A percentile compares a stretch with the other conserved stretches of the same genome.
Conservation (phyloP, 2,329 filamentous ascomycete genomes). For the Stagonosporopsis rhizophila region DNA sequence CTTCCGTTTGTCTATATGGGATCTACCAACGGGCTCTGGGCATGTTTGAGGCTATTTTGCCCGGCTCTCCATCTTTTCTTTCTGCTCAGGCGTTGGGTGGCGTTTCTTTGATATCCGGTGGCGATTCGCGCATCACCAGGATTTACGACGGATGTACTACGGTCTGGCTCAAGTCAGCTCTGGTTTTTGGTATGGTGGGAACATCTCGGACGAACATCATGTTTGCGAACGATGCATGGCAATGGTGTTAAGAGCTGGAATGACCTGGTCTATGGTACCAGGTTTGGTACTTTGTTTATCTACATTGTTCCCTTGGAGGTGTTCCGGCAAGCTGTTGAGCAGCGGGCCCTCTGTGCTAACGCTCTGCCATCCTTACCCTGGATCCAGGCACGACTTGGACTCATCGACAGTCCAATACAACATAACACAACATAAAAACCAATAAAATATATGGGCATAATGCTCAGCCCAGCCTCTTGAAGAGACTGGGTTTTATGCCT, state of each 20-base stretch:
- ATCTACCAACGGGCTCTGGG: conserved; percentile 6
- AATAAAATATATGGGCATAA: conserved; percentile 46
- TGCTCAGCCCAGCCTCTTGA: conserved; percentile 31
- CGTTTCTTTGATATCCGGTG: conserved; percentile 13
- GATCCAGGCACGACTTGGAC: conserved; percentile 36
- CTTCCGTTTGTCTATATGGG: conserved; percentile 32
- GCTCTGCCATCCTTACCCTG: conserved; percentile 19
- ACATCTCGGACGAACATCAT: conserved; percentile 8
- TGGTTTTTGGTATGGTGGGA: conserved; percentile 8
- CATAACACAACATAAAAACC: conserved; percentile 29
- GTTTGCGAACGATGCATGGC: conserved; percentile 15
- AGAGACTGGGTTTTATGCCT: conserved; percentile 40
- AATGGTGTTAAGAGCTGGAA: conserved; percentile 19
- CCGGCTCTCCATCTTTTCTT: conserved; percentile 28
- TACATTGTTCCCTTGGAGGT: conserved; percentile 13
- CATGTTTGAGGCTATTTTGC: conserved; percentile 22
- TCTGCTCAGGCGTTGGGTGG: conserved; percentile 27
- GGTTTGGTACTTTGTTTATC: conserved; percentile 23
- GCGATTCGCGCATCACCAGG: conserved; percentile 24
- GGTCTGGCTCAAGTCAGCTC: conserved; percentile 8
- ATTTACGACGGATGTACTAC: conserved; percentile 9
- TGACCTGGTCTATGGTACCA: conserved; percentile 14
- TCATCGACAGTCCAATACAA: conserved; percentile 31
- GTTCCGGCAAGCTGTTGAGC: conserved; percentile 10
- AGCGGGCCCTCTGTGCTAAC: conserved; percentile 9